Base-by-base conservation (phyloP, 768 basidiomycete species). In the Dendrothele bispora region DNA sequence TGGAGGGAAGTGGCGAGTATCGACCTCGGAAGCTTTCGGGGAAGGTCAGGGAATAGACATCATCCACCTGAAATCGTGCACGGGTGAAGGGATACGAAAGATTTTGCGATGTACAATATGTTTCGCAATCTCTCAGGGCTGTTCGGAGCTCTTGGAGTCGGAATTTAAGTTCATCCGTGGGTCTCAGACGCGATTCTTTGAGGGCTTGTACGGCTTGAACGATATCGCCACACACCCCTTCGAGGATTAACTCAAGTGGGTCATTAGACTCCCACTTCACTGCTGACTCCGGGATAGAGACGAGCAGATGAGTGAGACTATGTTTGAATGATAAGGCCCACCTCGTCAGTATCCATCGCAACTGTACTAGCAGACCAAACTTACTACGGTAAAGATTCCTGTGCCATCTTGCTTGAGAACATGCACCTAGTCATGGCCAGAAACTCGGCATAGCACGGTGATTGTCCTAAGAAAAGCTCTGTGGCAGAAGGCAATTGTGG, bases 121-220 rank as follows among this genome's bases (percentile, higher is more conserved):
- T 25, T 21, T 48, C 32, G 40, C 53, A 55, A 12, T 38, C 32
- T 11, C 20, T 21, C 21, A 55, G 28, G n/a, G 50, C 35, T 20
- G 22, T 28, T 24, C 30, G 44, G 28, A 55, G 46, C 2, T 51
- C 34, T 5, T 39, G 17, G 14, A 55, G 27, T 10, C 28, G 46
- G 20, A 18, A 21, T 45, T 30, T 36, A 12, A 55, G 41, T 26
- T 48, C 32, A 12, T 34, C 39, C 3, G 39, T 51, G 14, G 26
- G 40, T 5, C 21, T 7, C 17, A 50, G 53, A 7, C 40, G 41
- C 15, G 39, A 43, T 43, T 55, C 53, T 29, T 55, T 55, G n/a
- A 55, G 30, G 6, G 53, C 53, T 43, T 55, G 53, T 18, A 55
- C 40, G 12, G 53, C 53, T 20, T 55, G 53, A 6, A 55, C 53